Percentiles rank a stretch among this genome's conserved stretches.
phyloP scores from a whole-genome alignment of 495 filamentous ascomycete species.

The Daldinia loculata region DNA sequence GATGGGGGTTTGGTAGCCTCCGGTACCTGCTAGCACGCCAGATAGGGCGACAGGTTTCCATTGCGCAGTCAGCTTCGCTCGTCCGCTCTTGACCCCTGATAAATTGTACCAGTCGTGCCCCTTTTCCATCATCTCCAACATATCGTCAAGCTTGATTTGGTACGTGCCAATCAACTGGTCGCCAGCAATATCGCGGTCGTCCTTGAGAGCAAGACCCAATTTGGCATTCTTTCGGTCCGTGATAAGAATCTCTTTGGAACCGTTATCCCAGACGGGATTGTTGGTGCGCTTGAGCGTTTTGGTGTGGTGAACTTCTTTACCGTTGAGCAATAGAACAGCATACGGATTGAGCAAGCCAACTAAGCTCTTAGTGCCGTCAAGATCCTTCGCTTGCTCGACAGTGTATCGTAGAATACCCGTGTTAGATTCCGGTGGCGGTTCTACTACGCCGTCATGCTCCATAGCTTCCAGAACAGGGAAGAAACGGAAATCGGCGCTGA shows the following conservation, averaged over 20 bases:
- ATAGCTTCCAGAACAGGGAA: constrained; percentile 87
- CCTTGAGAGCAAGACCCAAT: constrained; percentile 91
- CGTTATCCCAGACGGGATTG: constrained; percentile 91
- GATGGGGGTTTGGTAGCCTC: constrained; percentile 91
- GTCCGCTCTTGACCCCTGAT: constrained; percentile 79
- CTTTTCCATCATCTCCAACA: constrained; percentile 89
- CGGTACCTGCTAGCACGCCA: constrained; percentile 74
- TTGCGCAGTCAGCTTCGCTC: constrained; percentile 85
- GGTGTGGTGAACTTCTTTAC: constrained; percentile 83
- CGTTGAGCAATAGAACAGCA: constrained; percentile 84
- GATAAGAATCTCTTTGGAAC: constrained; percentile 89
- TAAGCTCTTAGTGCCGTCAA: constrained; percentile 89
- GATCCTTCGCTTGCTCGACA: constrained; percentile 93
- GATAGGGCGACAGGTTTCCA: constrained; percentile 95
- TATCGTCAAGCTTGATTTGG: constrained; percentile 92
- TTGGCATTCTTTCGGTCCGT: constrained; percentile 90
- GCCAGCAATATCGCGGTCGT: constrained; percentile 83
- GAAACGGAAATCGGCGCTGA: constrained; percentile 87
- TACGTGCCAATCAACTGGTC: constrained; percentile 90
- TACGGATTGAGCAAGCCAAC: constrained; percentile 92
- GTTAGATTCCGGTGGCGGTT: constrained; percentile 85
- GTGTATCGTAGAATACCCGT: constrained; percentile 93
- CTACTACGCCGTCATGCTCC: constrained; percentile 76
- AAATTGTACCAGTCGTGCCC: constrained; percentile 97
- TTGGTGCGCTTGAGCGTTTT: constrained; percentile 95